Evolutionary conservation across 805 yeast species (phyloP).

Genomic region (Candida jianshihensis): DNA sequence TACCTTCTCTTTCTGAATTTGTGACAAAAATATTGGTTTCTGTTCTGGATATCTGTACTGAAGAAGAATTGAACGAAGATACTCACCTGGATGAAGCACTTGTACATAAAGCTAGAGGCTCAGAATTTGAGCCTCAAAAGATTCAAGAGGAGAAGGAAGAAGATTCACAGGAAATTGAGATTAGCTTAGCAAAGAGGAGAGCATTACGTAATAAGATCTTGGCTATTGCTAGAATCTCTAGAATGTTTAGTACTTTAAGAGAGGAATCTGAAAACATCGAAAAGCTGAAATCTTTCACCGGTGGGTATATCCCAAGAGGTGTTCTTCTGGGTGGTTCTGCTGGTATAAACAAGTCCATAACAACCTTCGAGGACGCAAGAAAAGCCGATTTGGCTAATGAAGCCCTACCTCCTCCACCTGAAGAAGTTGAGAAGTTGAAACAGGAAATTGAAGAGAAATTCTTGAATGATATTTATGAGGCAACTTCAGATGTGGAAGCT

Average conservation of each 20-base stretch:
- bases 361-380: slow-evolving; percentile 77
- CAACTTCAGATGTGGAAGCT: slow-evolving; percentile 13
- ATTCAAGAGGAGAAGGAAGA: not conserved
- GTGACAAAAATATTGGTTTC: slow-evolving; percentile 89
- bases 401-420: slow-evolving; percentile 75
- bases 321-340: slow-evolving; percentile 77
- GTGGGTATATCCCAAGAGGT: slow-evolving; percentile 83
- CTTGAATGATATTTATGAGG: slow-evolving; percentile 27
- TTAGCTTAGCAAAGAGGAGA: slow-evolving; percentile 34
- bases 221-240: slow-evolving; percentile 93
- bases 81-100: slow-evolving; percentile 36
- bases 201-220: slow-evolving; percentile 80
- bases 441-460: slow-evolving; percentile 38
- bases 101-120: slow-evolving; percentile 4
- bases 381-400: slow-evolving; percentile 78
- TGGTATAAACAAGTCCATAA: slow-evolving; percentile 62
- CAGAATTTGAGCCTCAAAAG: slow-evolving; percentile 8
- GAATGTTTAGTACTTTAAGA: slow-evolving; percentile 84
- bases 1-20: slow-evolving; percentile 96
- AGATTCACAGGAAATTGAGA: slow-evolving; percentile 21
- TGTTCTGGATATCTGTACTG: slow-evolving; percentile 88
- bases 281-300: slow-evolving; percentile 63
- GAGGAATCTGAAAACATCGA: slow-evolving; percentile 84
- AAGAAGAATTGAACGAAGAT: slow-evolving; percentile 84
- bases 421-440: slow-evolving; percentile 43